Evolutionary conservation across 1,284 basidiomycete genomes (phyloP), one percentile per base, ranked within the genome.

Genomic region (Tylopilus sp.): DNA sequence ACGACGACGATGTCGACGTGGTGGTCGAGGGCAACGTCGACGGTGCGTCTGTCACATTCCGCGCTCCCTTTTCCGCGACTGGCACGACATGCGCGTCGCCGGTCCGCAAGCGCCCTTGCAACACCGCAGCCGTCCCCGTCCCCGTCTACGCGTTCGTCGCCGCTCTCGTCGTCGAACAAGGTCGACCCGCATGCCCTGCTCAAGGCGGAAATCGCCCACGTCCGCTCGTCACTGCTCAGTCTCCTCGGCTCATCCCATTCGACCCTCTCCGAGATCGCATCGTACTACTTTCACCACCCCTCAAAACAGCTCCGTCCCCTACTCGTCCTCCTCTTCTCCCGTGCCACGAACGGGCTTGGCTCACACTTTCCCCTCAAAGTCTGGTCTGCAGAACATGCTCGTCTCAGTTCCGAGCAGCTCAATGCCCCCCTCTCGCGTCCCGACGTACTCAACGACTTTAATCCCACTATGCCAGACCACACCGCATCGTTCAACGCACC

Each of bases 281-380:
- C 92, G 58, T 97, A 94, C 71, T 97, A 97, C 73, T 97, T 98
- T 68, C 76, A 89, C 52, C 82, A 86, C 45, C 84, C 86, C 11
- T 88, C 91, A 19, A 97, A 97, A 66, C 93, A 97, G 64, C 78
- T 98, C 21, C 82, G 96, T 13, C 94, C 96, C 1, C 74, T 96
- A 55, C 78, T 98, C 38, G 90, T 98, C 28, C 79, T 99, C 26
- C 81, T 99, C 41, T 92, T 97, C 71, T 77, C 88, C 28, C 86
- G 89, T 56, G 96, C 95, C 9, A 97, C 94, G 26, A 97, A 97
- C 62, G 90, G 81, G 43, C 68, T 92, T 64, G 76, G 80, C 42
- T 69, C 75, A 46, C 60, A 76, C 61, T 74, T 83, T 74, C 57
- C 77, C 47, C 59, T 74, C 47, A 76, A 77, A 53, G 61, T 67